Evolutionary conservation across 805 yeast species (phyloP), one percentile per base, ranked within the genome.

Genomic region (Wickerhamiella brachini): DNA sequence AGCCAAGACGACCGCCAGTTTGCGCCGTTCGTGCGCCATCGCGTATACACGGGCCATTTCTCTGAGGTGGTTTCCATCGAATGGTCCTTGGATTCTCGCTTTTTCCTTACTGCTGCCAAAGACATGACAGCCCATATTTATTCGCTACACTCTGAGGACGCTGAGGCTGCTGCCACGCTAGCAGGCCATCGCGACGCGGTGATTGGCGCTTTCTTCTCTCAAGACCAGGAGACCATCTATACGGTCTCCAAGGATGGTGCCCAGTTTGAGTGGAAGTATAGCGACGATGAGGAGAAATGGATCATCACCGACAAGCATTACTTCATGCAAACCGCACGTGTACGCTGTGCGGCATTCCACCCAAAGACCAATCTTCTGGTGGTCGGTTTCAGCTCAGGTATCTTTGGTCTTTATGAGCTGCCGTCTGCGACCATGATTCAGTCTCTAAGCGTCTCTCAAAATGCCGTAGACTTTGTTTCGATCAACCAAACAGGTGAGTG

Each of bases 161-260:
- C 73, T 59, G 78, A 65, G 58, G 96, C 89, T 3, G 85, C 90
- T 15, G 80, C 85, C 74, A 80, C 93, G 0, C 76, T 93, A 54
- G 83, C 94, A 0, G 98, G 98, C 1, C 98, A 93, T 65, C 75
- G 90, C 57, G 97, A 90, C 65, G 78, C 83, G 53, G 95, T 93
- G 1, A 68, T 89, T 44, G 80, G 79, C 45, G 95, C 97, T 1
- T 90, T 86, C 60, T 93, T 93, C 68, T 80, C 84, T 59, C 75
- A 75, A n/a, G 77, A 80, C 51, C 98, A 93, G 68, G 97, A 93
- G 62, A 77, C 79, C 53, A 86, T 93, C 47, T 90, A 87, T 62
- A 89, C 97, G 0, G 75, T 93, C 17, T 85, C 95, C 64, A 85
- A 84, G 65, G 98, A 93, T 63, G 98, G 97, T 51, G 96, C 98